Percentiles rank a stretch among this genome's conserved stretches.
phyloP scores from a whole-genome alignment of 2,329 filamentous ascomycete genomes.

The Hypomyces perniciosus region DNA sequence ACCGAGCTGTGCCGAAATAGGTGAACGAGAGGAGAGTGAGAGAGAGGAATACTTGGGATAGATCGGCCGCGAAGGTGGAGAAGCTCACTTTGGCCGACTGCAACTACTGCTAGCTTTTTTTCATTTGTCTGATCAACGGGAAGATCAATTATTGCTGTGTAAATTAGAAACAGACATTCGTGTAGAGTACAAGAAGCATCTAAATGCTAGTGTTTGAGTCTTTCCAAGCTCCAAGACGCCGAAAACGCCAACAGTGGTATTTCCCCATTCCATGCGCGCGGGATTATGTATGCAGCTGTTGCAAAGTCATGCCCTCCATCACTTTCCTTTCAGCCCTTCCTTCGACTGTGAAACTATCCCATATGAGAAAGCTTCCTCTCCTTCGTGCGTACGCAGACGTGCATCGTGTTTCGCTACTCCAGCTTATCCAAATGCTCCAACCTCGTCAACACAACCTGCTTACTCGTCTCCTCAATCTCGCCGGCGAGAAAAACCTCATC shows the following conservation, averaged over 20 bases:
- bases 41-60: not conserved
- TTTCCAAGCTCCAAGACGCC: constrained; percentile 3
- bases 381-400: too few species aligned
- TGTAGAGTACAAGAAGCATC: not conserved
- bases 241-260: constrained; percentile 4
- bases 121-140: too few species aligned
- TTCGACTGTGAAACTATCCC: too few species aligned
- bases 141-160: too few species aligned
- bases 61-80: not conserved
- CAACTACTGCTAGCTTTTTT: too few species aligned
- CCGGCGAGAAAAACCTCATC: constrained; percentile 97
- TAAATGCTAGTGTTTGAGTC: not conserved
- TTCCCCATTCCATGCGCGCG: not conserved
- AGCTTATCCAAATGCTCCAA: constrained; percentile 95
- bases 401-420: constrained; percentile 48
- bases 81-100: not conserved
- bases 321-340: too few species aligned
- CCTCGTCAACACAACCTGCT: constrained; percentile 91
- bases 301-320: constrained; percentile 15
- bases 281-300: constrained; percentile 3
- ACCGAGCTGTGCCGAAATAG: too few species aligned
- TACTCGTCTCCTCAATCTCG: constrained; percentile 98
- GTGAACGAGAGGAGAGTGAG: too few species aligned
- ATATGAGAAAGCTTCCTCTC: too few species aligned
- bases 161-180: not conserved